A percentile compares a stretch with the other conserved stretches of the same genome.
These are phyloP conservation scores for Taiwanofungus camphoratus DNA, from an alignment of 1,284 basidiomycete genomes.

Conservation along the genomic window DNA sequence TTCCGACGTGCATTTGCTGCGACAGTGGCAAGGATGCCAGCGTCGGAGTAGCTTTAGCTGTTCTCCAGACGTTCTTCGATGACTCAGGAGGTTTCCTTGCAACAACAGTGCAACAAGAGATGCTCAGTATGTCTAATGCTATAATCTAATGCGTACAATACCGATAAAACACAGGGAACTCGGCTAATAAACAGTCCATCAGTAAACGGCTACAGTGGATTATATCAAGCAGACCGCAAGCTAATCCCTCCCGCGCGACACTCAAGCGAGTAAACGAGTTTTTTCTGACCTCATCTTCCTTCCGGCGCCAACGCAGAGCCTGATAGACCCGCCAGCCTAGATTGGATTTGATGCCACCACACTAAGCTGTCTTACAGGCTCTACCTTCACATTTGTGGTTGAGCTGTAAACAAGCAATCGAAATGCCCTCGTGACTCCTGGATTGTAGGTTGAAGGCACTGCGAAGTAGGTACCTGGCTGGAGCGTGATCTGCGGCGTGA, in stretches of 20 bases:
- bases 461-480: constrained; percentile 63
- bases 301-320: constrained; percentile 10
- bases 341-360: neutral
- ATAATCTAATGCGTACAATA: neutral
- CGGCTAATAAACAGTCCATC: constrained; percentile 52
- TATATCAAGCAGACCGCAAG: constrained; percentile 60
- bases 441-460: constrained; percentile 69
- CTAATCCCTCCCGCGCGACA: constrained; percentile 72
- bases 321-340: neutral
- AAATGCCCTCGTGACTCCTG: constrained; percentile 53
- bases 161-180: constrained; percentile 6
- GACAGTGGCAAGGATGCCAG: constrained; percentile 53
- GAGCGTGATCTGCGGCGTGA: constrained; percentile 48
- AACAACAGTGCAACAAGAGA: constrained; percentile 1
- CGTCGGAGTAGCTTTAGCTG: constrained; percentile 56
- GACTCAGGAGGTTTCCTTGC: constrained; percentile 37
- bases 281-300: constrained; percentile 41
- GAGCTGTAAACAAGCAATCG: constrained; percentile 60
- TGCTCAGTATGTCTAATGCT: constrained; percentile 10
- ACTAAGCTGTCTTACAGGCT: constrained; percentile 4
- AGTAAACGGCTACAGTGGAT: constrained; percentile 77
- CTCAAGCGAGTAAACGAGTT: constrained; percentile 78
- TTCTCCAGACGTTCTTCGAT: constrained; percentile 55
- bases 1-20: constrained; percentile 47
- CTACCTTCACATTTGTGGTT: constrained; percentile 17